phyloP scores from a whole-genome alignment of 768 basidiomycete species.

The Cystobasidiopsis lactophilus region DNA sequence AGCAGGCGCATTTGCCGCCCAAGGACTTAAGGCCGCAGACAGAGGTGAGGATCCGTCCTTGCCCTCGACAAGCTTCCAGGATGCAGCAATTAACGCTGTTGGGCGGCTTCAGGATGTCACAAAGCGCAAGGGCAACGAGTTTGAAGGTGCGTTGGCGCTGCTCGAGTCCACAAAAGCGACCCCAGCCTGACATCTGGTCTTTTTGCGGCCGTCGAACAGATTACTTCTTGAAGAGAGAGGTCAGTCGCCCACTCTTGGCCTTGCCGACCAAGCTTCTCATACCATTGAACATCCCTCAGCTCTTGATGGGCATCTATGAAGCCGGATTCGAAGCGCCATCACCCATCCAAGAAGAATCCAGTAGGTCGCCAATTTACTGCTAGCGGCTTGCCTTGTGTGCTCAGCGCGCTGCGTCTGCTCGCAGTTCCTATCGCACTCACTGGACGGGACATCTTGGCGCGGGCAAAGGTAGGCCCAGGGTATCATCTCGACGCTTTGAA shows the following conservation, averaged over 20 bases:
- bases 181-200: not conserved
- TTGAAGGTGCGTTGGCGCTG: constrained; percentile 37
- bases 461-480: constrained; percentile 38
- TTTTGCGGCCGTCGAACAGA: constrained; percentile 5
- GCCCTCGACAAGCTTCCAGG: not conserved
- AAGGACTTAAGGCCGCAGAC: constrained; percentile 75
- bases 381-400: not conserved
- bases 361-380: constrained; percentile 1
- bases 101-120: constrained; percentile 55
- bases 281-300: constrained; percentile 43
- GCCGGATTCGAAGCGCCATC: constrained; percentile 92
- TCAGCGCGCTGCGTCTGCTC: not conserved
- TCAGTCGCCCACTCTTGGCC: not conserved
- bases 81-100: not conserved
- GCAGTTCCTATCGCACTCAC: constrained; percentile 56
- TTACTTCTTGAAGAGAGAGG: constrained; percentile 20
- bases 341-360: constrained; percentile 97
- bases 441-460: constrained; percentile 79
- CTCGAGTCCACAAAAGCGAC: too few species aligned
- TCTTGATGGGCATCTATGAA: constrained; percentile 98
- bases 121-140: constrained; percentile 77
- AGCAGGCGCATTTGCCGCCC: constrained; percentile 20
- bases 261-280: not conserved
- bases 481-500: constrained; percentile 30
- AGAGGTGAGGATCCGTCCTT: constrained; percentile 30